Base-by-base conservation (phyloP, 768 basidiomycete species). In the Serendipita indica region DNA sequence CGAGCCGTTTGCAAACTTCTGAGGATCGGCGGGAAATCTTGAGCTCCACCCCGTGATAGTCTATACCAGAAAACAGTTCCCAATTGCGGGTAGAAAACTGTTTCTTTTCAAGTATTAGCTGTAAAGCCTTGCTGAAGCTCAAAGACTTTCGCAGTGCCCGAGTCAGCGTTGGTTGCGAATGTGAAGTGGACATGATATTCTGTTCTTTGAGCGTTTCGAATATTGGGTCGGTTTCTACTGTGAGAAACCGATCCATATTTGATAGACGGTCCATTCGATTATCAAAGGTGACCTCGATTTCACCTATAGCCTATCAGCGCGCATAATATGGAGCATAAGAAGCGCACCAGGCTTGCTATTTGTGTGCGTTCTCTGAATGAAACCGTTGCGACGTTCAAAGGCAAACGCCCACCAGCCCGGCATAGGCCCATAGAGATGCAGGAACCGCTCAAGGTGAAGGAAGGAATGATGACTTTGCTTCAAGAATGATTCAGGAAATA, bases 351-450 rank as follows among this genome's bases (percentile, higher is more conserved):
- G 52, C 58, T 67, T 67, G 16, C 57, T 3, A 52, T 68, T 66
- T 5, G 66, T 69, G 16, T 60, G 60, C 13, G 65, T 39, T 1
- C 62, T 54, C 39, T 70, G 67, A 25, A 70, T 32, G 3, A 49
- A 41, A 0, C 70, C 66, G 16, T 67, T 71, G 3, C 66, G 56
- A 2, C 65, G 14, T 57, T 72, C 66, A 39, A 70, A 69, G 2
- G 68, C 67, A 57, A 71, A 73, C 43, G 67, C 66, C 66, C 72
- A 69, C 71, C 70, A 72, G 0, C 64, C 64, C 59, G 69, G 65
- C 30, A 67, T 61, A 3, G 72, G 72, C 0, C 73, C 71, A 58
- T 67, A 72, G 4, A 58, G 27, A 0, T 12, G 12, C 1, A 72
- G 49, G 49, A 67, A 69, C 1, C 65, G 60, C 2, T 61, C 30